Conservation (phyloP, 2,329 filamentous ascomycete genomes). For the Teratosphaeria pseudoeucalypti region DNA sequence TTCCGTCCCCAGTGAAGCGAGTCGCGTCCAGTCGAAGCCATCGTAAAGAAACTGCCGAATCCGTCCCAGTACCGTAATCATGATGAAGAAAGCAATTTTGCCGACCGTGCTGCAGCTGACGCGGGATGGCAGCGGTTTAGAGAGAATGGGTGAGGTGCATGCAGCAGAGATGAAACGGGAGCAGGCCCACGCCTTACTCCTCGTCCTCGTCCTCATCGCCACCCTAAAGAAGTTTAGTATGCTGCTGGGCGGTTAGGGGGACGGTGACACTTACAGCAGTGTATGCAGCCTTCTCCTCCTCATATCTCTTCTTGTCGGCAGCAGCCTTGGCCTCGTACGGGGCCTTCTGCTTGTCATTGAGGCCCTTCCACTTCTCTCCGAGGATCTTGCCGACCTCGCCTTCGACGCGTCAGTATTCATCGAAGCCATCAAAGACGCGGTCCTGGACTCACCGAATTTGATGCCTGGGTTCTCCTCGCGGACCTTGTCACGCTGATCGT, state of each 20-base stretch:
- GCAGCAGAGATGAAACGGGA: background rate
- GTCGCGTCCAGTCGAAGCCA: background rate
- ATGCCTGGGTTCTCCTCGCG: conserved; percentile 97
- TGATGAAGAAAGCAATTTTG: background rate
- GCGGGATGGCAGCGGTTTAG: background rate
- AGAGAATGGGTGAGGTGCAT: background rate
- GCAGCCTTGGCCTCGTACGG: conserved; percentile 97
- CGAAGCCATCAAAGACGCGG: background rate
- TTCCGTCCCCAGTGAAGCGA: background rate
- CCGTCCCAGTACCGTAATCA: background rate
- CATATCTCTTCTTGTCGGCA: conserved; percentile 96
- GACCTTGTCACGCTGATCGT: conserved; percentile 96
- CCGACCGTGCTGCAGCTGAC: background rate
- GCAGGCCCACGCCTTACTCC: conserved; percentile 15
- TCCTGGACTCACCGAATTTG: conserved; percentile 64
- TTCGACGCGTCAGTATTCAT: conserved; percentile 23
- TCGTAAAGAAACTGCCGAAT: conserved; percentile 3
- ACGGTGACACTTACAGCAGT: conserved; percentile 50
- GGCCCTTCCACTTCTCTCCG: conserved; percentile 96
- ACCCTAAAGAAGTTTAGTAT: conserved; percentile 18
- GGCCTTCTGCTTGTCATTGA: conserved; percentile 81
- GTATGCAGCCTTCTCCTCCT: conserved; percentile 94
- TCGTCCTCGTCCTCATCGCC: conserved; percentile 29
- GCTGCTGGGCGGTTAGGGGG: background rate
- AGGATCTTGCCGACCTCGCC: conserved; percentile 96